These are phyloP conservation scores for Lignosus rhinocerotis DNA, from an alignment of 1,284 basidiomycete species.

Conservation along the genomic window DNA sequence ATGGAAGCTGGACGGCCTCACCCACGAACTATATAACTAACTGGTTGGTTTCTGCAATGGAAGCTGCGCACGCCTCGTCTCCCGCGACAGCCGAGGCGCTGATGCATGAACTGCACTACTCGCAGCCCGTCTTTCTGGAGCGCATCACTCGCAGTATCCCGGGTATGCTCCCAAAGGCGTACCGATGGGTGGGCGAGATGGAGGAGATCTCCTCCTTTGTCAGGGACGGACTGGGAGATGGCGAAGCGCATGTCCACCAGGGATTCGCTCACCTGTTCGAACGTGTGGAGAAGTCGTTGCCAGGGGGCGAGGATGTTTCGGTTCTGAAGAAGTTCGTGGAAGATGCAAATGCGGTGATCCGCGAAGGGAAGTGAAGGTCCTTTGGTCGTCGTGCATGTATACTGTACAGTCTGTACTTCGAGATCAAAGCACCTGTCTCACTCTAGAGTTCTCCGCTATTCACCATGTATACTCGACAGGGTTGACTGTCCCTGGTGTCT, in stretches of 20 bases:
- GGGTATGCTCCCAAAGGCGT: slow-evolving; percentile 57
- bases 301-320: slow-evolving; percentile 38
- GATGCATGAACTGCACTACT: slow-evolving; percentile 46
- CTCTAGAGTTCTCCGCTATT: too few relatives aligned
- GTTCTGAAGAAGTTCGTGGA: slow-evolving; percentile 48
- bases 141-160: slow-evolving; percentile 43
- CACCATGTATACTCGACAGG: too few relatives aligned
- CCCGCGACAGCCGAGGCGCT: slow-evolving; percentile 57
- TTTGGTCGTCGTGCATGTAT: not conserved
- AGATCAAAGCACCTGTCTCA: not conserved
- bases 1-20: slow-evolving; percentile 48
- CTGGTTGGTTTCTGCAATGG: not conserved
- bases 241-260: slow-evolving; percentile 45
- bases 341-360: slow-evolving; percentile 35
- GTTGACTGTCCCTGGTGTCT: too few relatives aligned
- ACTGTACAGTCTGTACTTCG: not conserved
- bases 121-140: slow-evolving; percentile 46
- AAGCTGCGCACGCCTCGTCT: slow-evolving; percentile 58
- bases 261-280: slow-evolving; percentile 50
- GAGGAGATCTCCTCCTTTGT: slow-evolving; percentile 59
- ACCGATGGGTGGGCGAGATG: slow-evolving; percentile 64
- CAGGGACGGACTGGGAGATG: slow-evolving; percentile 33
- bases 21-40: not conserved
- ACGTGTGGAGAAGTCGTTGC: slow-evolving; percentile 43
- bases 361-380: slow-evolving; percentile 1